Percentiles rank a stretch among this genome's conserved stretches.
phyloP scores from a whole-genome alignment of 2,329 filamentous ascomycete genomes.

The Penicillium sclerotigenum region DNA sequence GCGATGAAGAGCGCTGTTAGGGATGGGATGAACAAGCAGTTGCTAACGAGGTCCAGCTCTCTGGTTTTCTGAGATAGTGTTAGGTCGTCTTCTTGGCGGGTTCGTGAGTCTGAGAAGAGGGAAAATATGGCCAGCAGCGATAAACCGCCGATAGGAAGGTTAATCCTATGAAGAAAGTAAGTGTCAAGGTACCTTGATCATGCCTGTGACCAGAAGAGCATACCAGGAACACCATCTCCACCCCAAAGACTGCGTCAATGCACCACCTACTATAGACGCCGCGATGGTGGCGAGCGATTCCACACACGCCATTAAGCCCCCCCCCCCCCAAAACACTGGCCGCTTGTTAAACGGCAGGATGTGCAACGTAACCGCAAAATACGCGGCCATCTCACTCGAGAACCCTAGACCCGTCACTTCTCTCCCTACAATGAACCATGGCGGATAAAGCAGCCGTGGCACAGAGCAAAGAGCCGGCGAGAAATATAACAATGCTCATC shows the following conservation, averaged over 20 bases:
- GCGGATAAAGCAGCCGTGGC: conserved; percentile 11
- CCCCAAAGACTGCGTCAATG: conserved; percentile 30
- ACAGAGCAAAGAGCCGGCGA: conserved; percentile 21
- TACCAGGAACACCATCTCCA: conserved; percentile 41
- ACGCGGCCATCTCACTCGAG: conserved; percentile 18
- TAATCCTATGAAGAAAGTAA: conserved; percentile 24
- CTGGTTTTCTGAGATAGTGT: conserved; percentile 25
- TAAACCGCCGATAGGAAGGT: conserved; percentile 30
- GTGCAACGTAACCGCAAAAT: conserved; percentile 14
- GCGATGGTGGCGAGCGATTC: conserved; percentile 27
- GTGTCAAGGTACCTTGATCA: not conserved
- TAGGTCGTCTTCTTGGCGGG: conserved; percentile 3
- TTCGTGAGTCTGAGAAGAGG: conserved; percentile 21
- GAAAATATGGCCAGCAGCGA: conserved; percentile 16
- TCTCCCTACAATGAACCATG: conserved; percentile 22
- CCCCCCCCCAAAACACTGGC: conserved; percentile 27
- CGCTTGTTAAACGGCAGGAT: conserved; percentile 27
- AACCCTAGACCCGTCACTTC: conserved; percentile 30
- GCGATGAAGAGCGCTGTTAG: not conserved
- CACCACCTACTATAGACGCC: conserved; percentile 36
- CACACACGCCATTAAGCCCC: conserved; percentile 24
- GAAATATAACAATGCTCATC: conserved; percentile 19
- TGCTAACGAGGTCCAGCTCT: conserved; percentile 31
- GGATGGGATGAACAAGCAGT: not conserved
- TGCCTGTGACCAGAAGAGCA: not conserved